Conservation (phyloP, 2,329 filamentous ascomycete species). For the Cryphonectria radicalis region DNA sequence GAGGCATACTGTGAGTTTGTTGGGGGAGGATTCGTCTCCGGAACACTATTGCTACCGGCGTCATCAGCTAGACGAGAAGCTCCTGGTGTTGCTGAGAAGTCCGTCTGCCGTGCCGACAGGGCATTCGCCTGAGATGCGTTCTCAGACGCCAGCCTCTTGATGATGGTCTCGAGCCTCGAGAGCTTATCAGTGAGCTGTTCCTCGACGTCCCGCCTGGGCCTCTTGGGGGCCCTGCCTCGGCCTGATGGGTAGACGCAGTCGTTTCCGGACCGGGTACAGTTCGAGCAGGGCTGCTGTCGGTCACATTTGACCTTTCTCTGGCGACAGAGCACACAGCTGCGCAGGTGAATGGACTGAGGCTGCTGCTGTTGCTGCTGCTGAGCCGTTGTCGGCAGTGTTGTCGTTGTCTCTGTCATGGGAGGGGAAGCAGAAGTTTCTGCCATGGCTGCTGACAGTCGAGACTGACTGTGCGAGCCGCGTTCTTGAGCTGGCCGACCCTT, state of each 20-base stretch:
- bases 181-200: constrained; percentile 26
- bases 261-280: constrained; percentile 20
- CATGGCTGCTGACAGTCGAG: constrained; percentile 11
- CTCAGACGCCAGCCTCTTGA: constrained; percentile 21
- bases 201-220: constrained; percentile 18
- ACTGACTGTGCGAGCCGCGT: neutral
- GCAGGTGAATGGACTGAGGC: neutral
- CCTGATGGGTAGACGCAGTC: constrained; percentile 28
- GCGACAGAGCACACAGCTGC: constrained; percentile 27
- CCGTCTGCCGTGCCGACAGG: neutral
- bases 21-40: neutral
- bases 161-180: constrained; percentile 23
- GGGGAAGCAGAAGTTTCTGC: neutral
- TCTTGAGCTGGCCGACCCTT: neutral
- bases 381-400: neutral
- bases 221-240: constrained; percentile 31
- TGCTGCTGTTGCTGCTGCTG: neutral
- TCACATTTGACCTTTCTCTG: constrained; percentile 28
- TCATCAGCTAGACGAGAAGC: neutral
- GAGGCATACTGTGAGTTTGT: neutral
- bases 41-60: neutral
- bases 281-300: constrained; percentile 23
- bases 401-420: neutral
- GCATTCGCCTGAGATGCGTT: neutral
- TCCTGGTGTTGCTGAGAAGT: neutral